Percentiles rank a stretch among this genome's conserved stretches.
Conservation (phyloP, 140 eudicot genomes). For the Erigeron philadelphicus region DNA sequence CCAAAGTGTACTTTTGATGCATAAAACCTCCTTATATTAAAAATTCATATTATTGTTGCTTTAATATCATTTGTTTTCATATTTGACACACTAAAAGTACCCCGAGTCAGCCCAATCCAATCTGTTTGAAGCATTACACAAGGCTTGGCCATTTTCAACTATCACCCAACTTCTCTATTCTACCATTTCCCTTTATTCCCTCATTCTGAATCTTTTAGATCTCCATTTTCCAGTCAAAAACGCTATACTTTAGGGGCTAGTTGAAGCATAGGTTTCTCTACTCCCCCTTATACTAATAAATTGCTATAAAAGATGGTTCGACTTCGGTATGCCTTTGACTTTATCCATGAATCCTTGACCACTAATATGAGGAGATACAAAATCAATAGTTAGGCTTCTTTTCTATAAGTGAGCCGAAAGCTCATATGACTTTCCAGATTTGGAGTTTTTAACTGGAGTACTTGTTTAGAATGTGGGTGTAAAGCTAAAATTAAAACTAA, state of each 20-base stretch:
- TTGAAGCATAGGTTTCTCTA: background rate
- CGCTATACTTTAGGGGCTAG: background rate
- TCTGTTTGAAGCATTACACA: background rate
- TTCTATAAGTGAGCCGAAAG: background rate
- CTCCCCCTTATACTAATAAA: background rate
- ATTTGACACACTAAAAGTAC: background rate
- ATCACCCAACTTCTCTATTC: background rate
- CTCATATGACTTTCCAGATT: background rate
- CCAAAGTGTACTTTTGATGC: too few species aligned
- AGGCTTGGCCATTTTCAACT: background rate
- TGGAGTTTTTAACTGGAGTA: background rate
- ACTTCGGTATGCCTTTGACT: background rate
- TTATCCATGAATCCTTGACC: background rate
- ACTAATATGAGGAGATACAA: background rate
- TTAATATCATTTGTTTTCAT: too few species aligned
- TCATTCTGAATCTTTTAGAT: constrained; percentile 6
- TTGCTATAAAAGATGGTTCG: too few species aligned
- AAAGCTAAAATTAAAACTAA: background rate
- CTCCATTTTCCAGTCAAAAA: background rate
- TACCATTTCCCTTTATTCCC: background rate
- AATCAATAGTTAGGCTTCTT: background rate
- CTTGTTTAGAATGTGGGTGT: background rate
- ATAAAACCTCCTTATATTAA: too few species aligned
- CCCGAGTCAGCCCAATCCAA: background rate
- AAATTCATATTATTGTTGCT: too few species aligned